Evolutionary conservation across 2,329 filamentous ascomycete species (phyloP).

Genomic region (Pseudogymnoascus sp.): DNA sequence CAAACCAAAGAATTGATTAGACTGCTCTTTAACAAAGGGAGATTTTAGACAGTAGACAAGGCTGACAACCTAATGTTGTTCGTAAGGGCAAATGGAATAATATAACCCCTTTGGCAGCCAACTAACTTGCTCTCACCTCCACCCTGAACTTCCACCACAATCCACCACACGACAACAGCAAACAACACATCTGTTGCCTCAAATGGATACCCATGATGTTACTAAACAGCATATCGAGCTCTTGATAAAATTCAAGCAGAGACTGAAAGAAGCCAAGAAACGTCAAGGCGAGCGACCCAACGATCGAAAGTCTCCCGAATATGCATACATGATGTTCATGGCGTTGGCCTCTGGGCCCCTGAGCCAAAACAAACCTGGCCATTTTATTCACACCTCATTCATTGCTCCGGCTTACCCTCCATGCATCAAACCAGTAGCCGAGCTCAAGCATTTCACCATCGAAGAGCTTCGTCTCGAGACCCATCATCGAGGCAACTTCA

Average conservation of each 20-base stretch:
- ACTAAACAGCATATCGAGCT: background rate
- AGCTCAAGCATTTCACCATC: slow-evolving; percentile 19
- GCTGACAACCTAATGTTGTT: background rate
- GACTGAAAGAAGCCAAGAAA: background rate
- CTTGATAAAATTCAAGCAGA: background rate
- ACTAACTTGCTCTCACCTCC: background rate
- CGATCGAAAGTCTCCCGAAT: background rate
- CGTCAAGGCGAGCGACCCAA: background rate
- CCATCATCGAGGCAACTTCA: slow-evolving; percentile 34
- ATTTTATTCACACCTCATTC: background rate
- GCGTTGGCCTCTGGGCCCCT: no score
- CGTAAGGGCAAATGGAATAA: background rate
- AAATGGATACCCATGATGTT: background rate
- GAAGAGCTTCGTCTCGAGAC: slow-evolving; percentile 32
- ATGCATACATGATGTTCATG: background rate
- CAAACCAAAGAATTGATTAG: background rate
- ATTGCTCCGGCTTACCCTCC: slow-evolving; percentile 14
- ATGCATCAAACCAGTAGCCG: slow-evolving; percentile 12
- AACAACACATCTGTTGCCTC: background rate
- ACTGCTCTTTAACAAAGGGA: background rate
- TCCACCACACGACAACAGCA: background rate
- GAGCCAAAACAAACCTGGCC: background rate
- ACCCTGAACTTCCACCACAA: no score
- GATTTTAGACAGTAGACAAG: background rate
- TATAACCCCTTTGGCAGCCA: background rate